Conservation (phyloP, 768 basidiomycete species). For the Piloderma croceum region DNA sequence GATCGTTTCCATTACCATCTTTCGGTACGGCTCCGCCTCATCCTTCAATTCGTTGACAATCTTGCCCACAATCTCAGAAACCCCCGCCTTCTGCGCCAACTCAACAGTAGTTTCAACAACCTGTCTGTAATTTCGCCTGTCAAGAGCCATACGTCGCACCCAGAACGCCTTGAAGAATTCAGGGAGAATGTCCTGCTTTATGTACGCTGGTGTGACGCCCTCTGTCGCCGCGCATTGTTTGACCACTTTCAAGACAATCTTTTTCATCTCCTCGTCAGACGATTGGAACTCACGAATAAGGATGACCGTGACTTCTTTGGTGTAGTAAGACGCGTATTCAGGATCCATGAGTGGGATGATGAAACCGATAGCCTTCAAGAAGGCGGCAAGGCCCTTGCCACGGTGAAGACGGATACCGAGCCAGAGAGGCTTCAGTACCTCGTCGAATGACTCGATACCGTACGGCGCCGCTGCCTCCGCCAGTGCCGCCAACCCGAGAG, state of each 20-base stretch:
- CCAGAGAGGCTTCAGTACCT: constrained; percentile 93
- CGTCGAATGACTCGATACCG: constrained; percentile 99
- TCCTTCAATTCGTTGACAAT: constrained; percentile 89
- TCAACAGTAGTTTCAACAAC: constrained; percentile 99
- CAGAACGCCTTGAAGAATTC: constrained; percentile 99
- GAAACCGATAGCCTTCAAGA: constrained; percentile 97
- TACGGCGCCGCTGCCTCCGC: constrained; percentile 98
- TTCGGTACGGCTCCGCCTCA: constrained; percentile 85
- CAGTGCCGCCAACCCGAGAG: constrained; percentile 83
- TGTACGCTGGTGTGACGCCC: constrained; percentile 92
- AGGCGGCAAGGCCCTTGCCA: constrained; percentile 91
- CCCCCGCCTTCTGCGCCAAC: constrained; percentile 94
- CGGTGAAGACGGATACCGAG: constrained; percentile 91
- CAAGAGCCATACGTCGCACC: constrained; percentile 97
- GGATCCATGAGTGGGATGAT: constrained; percentile 99
- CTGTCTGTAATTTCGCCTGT: constrained; percentile 92
- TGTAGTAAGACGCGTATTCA: constrained; percentile 98
- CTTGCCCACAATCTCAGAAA: constrained; percentile 89
- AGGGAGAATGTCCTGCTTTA: constrained; percentile 95
- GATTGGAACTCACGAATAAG: constrained; percentile 98
- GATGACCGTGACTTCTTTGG: constrained; percentile 94
- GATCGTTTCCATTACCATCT: constrained; percentile 99
- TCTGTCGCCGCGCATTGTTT: constrained; percentile 99
- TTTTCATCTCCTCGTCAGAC: constrained; percentile 99
- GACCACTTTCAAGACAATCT: constrained; percentile 98